A percentile compares a stretch with the other conserved stretches of the same genome.
Conservation (phyloP, 805 yeast genomes). For the Cephaloascus albidus region DNA sequence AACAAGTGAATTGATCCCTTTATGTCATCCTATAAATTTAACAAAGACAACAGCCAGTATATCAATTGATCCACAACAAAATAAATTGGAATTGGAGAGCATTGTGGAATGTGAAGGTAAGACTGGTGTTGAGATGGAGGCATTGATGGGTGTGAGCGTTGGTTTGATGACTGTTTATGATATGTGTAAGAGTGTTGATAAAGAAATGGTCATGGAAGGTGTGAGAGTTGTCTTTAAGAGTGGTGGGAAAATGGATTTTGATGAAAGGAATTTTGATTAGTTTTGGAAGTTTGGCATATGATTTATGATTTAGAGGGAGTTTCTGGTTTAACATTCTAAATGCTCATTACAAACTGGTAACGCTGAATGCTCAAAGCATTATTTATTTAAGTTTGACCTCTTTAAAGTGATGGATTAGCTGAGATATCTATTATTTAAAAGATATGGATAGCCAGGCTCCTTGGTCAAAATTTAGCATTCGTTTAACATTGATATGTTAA, state of each 20-base stretch:
- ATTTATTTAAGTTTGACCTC: no score
- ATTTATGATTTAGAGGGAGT: no score
- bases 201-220: slow-evolving; percentile 28
- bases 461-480: no score
- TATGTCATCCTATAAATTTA: slow-evolving; percentile 38
- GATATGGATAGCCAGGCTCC: no score
- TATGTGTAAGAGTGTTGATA: slow-evolving; percentile 52
- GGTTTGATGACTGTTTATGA: slow-evolving; percentile 41
- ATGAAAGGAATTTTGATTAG: no score
- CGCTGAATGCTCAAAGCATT: no score
- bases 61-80: slow-evolving; percentile 7
- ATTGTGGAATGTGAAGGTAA: slow-evolving; percentile 36
- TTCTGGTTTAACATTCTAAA: no score
- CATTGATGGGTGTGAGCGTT: slow-evolving; percentile 34
- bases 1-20: slow-evolving; percentile 36
- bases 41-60: slow-evolving; percentile 29
- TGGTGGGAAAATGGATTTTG: slow-evolving; percentile 26
- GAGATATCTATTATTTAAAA: no score
- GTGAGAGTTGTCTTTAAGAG: slow-evolving; percentile 27
- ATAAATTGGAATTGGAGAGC: slow-evolving; percentile 19
- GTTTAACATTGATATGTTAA: no score
- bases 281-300: no score
- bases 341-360: no score
- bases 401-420: no score
- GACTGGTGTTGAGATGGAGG: slow-evolving; percentile 55